Conservation (phyloP, 108 stramenopile species). For the Cyclotella cryptica region DNA sequence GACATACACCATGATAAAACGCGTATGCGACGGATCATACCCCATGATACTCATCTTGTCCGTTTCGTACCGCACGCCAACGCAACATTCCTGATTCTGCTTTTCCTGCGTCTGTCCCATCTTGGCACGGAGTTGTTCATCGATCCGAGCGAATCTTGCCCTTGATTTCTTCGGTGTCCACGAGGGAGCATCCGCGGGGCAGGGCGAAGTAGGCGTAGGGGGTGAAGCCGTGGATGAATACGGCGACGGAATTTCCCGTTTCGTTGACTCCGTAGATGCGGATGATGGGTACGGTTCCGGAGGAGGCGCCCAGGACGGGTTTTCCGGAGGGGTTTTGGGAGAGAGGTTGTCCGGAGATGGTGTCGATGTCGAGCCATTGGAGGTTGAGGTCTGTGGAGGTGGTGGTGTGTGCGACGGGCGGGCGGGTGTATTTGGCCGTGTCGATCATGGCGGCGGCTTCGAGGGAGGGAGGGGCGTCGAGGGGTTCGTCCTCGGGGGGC, state of each 20-base stretch:
- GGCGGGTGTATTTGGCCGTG: conserved; percentile 11
- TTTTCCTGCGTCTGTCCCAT: conserved; percentile 47
- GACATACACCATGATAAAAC: conserved; percentile 89
- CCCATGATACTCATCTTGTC: conserved; percentile 89
- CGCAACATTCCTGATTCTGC: conserved; percentile 42
- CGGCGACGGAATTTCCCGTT: conserved; percentile 89
- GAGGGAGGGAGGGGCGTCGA: neutral
- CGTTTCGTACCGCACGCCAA: conserved; percentile 68
- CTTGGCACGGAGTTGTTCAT: conserved; percentile 40
- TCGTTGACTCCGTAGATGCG: conserved; percentile 95
- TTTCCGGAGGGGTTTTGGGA: conserved; percentile 73
- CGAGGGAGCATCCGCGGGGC: conserved; percentile 63
- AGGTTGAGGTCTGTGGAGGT: conserved; percentile 61
- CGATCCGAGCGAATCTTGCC: conserved; percentile 55
- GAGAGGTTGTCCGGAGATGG: conserved; percentile 85
- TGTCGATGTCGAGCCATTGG: conserved; percentile 99
- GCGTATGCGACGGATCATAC: conserved; percentile 77
- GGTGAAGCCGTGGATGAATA: conserved; percentile 96
- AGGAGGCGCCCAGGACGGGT: conserved; percentile 63
- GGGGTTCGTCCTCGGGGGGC: neutral
- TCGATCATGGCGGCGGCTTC: neutral
- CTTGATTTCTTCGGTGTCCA: conserved; percentile 59
- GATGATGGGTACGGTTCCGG: conserved; percentile 89
- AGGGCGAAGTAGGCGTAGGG: conserved; percentile 93
- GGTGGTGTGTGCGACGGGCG: conserved; percentile 4